These are phyloP conservation scores for Botrytis sinoallii DNA, from an alignment of 2,329 filamentous ascomycete genomes.

Conservation along the genomic window DNA sequence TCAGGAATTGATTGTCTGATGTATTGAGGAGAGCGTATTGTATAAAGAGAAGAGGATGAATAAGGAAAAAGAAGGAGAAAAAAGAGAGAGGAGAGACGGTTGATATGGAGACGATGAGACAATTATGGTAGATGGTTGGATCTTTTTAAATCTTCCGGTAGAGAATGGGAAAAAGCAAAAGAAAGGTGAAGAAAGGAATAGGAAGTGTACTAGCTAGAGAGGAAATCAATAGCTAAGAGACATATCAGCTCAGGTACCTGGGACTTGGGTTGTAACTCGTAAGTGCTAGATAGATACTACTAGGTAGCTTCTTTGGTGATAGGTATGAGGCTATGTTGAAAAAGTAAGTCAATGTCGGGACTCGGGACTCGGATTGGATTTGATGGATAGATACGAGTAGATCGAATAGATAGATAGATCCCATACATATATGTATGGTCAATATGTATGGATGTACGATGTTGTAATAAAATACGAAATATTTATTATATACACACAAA, in stretches of 20 bases:
- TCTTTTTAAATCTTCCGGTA: neutral
- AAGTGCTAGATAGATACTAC: too few relatives aligned
- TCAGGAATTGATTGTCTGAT: neutral
- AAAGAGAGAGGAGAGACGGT: neutral
- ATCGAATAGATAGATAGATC: too few relatives aligned
- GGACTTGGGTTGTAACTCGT: too few relatives aligned
- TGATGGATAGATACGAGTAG: neutral
- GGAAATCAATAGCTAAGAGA: neutral
- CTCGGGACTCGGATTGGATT: neutral
- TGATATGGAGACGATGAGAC: neutral
- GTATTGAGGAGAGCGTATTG: neutral
- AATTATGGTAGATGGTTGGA: neutral
- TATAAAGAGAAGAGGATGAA: too few relatives aligned
- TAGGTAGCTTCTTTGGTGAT: neutral
- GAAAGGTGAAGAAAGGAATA: neutral
- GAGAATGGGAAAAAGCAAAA: neutral
- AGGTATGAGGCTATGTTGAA: neutral
- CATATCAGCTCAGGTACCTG: neutral
- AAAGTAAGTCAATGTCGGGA: neutral
- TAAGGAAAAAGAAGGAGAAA: neutral
- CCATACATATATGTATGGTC: too few relatives aligned
- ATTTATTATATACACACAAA: too few relatives aligned
- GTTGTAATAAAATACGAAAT: neutral
- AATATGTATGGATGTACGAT: too few relatives aligned
- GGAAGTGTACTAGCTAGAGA: neutral